Conservation (phyloP, 2,329 filamentous ascomycete genomes). For the Magnaporthiopsis poae region DNA sequence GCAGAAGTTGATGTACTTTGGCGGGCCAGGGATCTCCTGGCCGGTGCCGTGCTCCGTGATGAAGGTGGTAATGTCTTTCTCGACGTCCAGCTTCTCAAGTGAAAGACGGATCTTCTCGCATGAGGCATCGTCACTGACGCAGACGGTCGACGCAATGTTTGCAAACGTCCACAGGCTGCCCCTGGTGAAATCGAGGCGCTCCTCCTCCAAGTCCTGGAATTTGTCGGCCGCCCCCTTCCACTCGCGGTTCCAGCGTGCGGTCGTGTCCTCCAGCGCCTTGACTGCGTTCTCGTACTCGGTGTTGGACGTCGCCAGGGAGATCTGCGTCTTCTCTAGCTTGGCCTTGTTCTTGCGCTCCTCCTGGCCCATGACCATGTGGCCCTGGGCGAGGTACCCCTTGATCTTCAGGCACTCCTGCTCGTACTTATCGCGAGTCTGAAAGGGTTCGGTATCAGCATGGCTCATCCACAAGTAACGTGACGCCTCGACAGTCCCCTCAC, state of each 20-base stretch:
- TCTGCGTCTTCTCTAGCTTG: constrained; percentile 96
- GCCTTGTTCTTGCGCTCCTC: constrained; percentile 98
- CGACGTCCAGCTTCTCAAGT: constrained; percentile 84
- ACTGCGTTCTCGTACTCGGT: constrained; percentile 88
- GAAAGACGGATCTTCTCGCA: constrained; percentile 94
- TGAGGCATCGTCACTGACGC: constrained; percentile 90
- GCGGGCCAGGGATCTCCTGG: constrained; percentile 92
- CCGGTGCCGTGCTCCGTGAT: constrained; percentile 84
- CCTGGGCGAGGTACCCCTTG: constrained; percentile 94
- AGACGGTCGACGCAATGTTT: constrained; percentile 93
- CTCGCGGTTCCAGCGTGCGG: constrained; percentile 89
- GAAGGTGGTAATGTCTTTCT: constrained; percentile 83
- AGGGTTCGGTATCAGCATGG: neutral
- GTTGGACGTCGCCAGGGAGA: constrained; percentile 83
- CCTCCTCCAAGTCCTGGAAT: constrained; percentile 97
- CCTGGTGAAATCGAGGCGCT: constrained; percentile 92
- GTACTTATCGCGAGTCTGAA: constrained; percentile 76
- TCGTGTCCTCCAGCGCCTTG: constrained; percentile 89
- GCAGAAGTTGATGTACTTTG: constrained; percentile 98
- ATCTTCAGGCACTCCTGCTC: constrained; percentile 98
- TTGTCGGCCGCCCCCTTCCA: constrained; percentile 98
- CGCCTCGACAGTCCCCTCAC: neutral
- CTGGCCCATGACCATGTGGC: constrained; percentile 99
- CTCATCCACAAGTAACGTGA: too few relatives aligned
- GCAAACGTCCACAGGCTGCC: constrained; percentile 97